Base-by-base conservation (phyloP, 2,329 filamentous ascomycete genomes). In the Hypocrella siamensis region DNA sequence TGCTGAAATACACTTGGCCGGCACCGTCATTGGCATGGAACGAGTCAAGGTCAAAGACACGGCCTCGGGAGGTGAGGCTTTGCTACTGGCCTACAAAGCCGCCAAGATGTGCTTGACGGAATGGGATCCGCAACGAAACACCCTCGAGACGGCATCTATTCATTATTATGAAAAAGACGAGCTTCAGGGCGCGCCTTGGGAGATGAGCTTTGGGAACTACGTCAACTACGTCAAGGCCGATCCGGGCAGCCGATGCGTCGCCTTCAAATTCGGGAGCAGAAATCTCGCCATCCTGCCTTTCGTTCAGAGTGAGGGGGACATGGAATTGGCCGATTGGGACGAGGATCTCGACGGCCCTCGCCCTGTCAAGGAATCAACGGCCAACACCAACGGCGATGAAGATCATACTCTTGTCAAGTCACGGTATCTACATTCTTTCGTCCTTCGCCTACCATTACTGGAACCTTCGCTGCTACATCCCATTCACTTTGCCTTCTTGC, bases 101-200 rank as follows among this genome's bases (percentile, higher is more conserved):
- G 90, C 90, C 26, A 93, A 93, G 58, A 68, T 96, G 48, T 92
- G 82, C 54, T 64, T 98, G 53, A 67, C 93, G 34, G 83, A 94
- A 59, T 98, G 90, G 90, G 83, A 96, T 51, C 75, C 83, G 7
- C 74, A 79, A 50, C 75, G 73, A 42, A 68, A 81, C 54, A 71
- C 72, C 31, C 75, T 96, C 44, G 76, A 79, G 44, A 96, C 88
- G 32, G 73, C 90, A 40, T 96, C 88, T 31, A 88, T 98, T 46
- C 90, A 98, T 60, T 96, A 86, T 64, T 98, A 96, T 58, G 90
- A 98, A 54, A 82, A 90, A 52, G 86, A 94, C 48, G 86, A 93
- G 49, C 63, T 88, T 38, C 74, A 79, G 42, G 75, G 79, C 32
- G 79, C 74, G 39, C 86, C 88, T 0, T 94, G 85, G 79, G 75